Percentiles rank a stretch among this genome's conserved stretches.
These are phyloP conservation scores for Talaromyces liani DNA, from an alignment of 495 filamentous ascomycete species.

Conservation along the genomic window DNA sequence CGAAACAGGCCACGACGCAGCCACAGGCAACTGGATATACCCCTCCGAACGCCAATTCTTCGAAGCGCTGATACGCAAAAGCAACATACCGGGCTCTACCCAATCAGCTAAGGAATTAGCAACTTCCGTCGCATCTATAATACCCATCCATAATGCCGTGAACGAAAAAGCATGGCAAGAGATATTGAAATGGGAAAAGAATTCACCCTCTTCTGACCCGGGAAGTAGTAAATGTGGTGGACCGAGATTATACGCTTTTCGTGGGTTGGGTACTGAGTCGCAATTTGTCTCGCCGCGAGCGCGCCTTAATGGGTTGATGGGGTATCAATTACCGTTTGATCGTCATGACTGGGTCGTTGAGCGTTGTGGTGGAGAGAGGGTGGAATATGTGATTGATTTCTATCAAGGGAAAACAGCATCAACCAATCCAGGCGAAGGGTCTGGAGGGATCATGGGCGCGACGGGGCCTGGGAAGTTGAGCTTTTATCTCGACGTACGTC, in stretches of 20 bases:
- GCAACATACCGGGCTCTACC: constrained; percentile 35
- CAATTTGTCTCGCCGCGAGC: constrained; percentile 73
- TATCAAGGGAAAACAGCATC: constrained; percentile 62
- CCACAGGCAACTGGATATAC: constrained; percentile 88
- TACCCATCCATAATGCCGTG: constrained; percentile 97
- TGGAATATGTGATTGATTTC: constrained; percentile 98
- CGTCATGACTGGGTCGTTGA: constrained; percentile 97
- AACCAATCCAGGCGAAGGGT: constrained; percentile 9
- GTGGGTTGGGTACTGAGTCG: constrained; percentile 54
- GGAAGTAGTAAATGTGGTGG: constrained; percentile 64
- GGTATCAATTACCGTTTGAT: constrained; percentile 89
- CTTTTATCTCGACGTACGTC: constrained; percentile 92
- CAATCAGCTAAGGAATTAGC: constrained; percentile 38
- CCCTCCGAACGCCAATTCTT: constrained; percentile 95
- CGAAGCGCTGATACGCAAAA: constrained; percentile 84
- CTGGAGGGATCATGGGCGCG: constrained; percentile 28
- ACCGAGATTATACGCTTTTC: constrained; percentile 76
- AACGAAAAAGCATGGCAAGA: constrained; percentile 83
- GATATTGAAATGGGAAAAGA: constrained; percentile 78
- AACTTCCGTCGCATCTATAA: constrained; percentile 76
- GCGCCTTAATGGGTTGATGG: constrained; percentile 68
- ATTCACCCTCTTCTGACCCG: constrained; percentile 39
- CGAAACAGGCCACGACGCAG: constrained; percentile 58
- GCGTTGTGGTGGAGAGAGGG: constrained; percentile 67
- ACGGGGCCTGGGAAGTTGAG: constrained; percentile 60